Conservation (phyloP, 495 filamentous ascomycete species). For the Bryoglossum gracile region DNA sequence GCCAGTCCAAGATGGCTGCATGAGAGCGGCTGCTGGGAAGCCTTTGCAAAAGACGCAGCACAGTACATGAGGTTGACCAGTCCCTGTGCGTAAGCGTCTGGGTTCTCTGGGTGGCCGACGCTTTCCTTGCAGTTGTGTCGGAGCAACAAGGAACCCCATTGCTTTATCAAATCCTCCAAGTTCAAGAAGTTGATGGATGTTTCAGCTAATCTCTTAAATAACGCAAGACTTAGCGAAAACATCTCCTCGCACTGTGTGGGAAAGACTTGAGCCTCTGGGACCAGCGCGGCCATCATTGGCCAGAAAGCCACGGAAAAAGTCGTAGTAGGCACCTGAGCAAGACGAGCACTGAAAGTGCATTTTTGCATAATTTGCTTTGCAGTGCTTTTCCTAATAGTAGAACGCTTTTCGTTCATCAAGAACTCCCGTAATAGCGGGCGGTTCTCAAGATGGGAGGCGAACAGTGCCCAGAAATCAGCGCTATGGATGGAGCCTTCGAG, state of each 20-base stretch:
- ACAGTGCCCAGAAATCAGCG: slow-evolving; percentile 48
- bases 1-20: slow-evolving; percentile 47
- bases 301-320: slow-evolving; percentile 40
- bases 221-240: slow-evolving; percentile 36
- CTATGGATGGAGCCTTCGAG: slow-evolving; percentile 59
- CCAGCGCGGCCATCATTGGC: slow-evolving; percentile 37
- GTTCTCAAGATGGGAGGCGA: slow-evolving; percentile 34
- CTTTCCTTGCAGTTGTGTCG: slow-evolving; percentile 37
- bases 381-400: slow-evolving; percentile 34
- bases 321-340: slow-evolving; percentile 22
- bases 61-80: slow-evolving; percentile 39
- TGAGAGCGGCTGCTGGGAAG: slow-evolving; percentile 36
- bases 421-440: slow-evolving; percentile 30
- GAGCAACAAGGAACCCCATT: slow-evolving; percentile 50
- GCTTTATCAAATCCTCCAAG: slow-evolving; percentile 40
- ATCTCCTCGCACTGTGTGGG: slow-evolving; percentile 37
- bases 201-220: slow-evolving; percentile 50
- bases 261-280: slow-evolving; percentile 31
- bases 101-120: slow-evolving; percentile 40
- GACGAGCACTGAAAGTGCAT: slow-evolving; percentile 22
- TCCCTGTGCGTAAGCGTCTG: slow-evolving; percentile 41
- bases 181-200: slow-evolving; percentile 42
- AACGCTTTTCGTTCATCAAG: slow-evolving; percentile 36
- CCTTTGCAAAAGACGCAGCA: slow-evolving; percentile 42
- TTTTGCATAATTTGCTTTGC: slow-evolving; percentile 30